A percentile compares a stretch with the other conserved stretches of the same genome.
These are phyloP conservation scores for Penicillium sp. DNA, from an alignment of 2,329 filamentous ascomycete genomes.

Conservation along the genomic window DNA sequence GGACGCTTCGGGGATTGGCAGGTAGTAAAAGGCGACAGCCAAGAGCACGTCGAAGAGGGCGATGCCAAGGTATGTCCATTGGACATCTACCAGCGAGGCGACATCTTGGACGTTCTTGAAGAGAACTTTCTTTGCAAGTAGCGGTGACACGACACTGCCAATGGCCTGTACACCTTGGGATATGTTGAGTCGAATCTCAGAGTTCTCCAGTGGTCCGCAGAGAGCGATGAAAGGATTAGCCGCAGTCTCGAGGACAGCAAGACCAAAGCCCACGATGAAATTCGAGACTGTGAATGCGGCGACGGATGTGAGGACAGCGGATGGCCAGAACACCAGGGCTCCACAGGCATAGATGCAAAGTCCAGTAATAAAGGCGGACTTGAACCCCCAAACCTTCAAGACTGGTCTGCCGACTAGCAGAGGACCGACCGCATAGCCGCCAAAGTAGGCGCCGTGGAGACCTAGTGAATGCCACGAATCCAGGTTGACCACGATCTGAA, in stretches of 20 bases:
- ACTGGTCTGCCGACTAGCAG: slow-evolving; percentile 52
- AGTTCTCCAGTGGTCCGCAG: slow-evolving; percentile 57
- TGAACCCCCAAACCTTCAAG: slow-evolving; percentile 59
- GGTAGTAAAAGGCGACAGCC: slow-evolving; percentile 57
- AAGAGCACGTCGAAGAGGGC: slow-evolving; percentile 57
- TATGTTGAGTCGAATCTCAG: slow-evolving; percentile 57
- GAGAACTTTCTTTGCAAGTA: slow-evolving; percentile 56
- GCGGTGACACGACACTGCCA: slow-evolving; percentile 56
- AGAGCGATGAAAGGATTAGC: slow-evolving; percentile 61
- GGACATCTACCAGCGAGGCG: slow-evolving; percentile 54
- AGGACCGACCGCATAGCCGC: slow-evolving; percentile 56
- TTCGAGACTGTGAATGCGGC: slow-evolving; percentile 59
- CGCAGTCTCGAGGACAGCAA: slow-evolving; percentile 57
- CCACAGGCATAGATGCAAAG: slow-evolving; percentile 60
- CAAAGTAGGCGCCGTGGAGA: slow-evolving; percentile 58
- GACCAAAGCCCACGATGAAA: slow-evolving; percentile 57
- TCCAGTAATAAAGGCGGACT: slow-evolving; percentile 57
- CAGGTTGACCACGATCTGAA: slow-evolving; percentile 49
- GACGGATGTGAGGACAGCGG: slow-evolving; percentile 58
- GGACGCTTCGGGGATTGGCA: slow-evolving; percentile 59
- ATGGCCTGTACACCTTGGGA: slow-evolving; percentile 60
- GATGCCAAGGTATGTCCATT: slow-evolving; percentile 63
- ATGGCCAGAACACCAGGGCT: slow-evolving; percentile 60
- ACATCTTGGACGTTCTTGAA: slow-evolving; percentile 50
- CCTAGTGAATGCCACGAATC: slow-evolving; percentile 39